A percentile compares a stretch with the other conserved stretches of the same genome.
These are phyloP conservation scores for Stipa capillata DNA, from an alignment of 176 grass and related monocot genomes.

Conservation along the genomic window DNA sequence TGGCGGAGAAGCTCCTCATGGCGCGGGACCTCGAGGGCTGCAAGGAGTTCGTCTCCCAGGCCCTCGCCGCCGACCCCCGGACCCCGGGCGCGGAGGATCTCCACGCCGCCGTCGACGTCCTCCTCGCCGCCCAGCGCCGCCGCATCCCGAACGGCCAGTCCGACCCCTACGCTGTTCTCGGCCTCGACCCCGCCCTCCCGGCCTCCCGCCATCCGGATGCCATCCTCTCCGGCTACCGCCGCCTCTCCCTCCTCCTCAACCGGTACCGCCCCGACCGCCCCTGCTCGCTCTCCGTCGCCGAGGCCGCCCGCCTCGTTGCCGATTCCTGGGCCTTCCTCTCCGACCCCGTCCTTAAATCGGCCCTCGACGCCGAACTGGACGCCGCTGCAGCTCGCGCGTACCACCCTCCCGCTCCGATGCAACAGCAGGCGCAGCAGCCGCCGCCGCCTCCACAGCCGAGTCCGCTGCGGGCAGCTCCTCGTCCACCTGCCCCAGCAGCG, in stretches of 20 bases:
- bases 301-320: slow-evolving; percentile 50
- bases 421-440: neutral
- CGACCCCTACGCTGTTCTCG: slow-evolving; percentile 65
- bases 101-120: slow-evolving; percentile 45
- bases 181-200: slow-evolving; percentile 40
- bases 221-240: slow-evolving; percentile 41
- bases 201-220: slow-evolving; percentile 32
- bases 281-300: slow-evolving; percentile 20
- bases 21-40: slow-evolving; percentile 62
- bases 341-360: slow-evolving; percentile 46
- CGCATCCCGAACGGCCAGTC: slow-evolving; percentile 35
- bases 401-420: neutral
- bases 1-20: slow-evolving; percentile 56
- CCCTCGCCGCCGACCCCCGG: slow-evolving; percentile 46
- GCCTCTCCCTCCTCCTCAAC: slow-evolving; percentile 51
- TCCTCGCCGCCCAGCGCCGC: slow-evolving; percentile 40
- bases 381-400: slow-evolving; percentile 16
- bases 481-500: neutral
- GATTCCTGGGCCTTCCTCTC: slow-evolving; percentile 64
- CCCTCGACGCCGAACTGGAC: slow-evolving; percentile 50
- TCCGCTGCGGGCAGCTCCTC: neutral
- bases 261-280: slow-evolving; percentile 16
- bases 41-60: slow-evolving; percentile 65
- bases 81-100: slow-evolving; percentile 53
- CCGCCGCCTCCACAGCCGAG: neutral